Evolutionary conservation across 192 early-diverging fungal genomes (phyloP), one percentile per base, ranked within the genome.

Genomic region (Linnemannia elongata): DNA sequence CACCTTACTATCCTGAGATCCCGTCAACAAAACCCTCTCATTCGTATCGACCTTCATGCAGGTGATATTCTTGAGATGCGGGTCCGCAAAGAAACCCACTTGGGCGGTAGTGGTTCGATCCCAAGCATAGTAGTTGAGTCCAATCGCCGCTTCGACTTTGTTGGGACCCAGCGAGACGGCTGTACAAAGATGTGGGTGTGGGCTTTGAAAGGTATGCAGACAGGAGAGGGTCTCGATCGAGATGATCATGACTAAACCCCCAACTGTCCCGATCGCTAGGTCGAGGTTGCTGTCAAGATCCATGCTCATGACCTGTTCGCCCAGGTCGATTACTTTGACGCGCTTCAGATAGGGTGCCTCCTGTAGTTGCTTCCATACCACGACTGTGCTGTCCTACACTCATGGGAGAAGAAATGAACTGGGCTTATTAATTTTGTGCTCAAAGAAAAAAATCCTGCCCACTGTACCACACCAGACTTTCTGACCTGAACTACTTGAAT

Each of bases 241-340:
- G 18, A 87, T 75, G 45, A 81, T 75, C 47, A 81, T 87, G 79
- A 87, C 76, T 7, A 77, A 27, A 18, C 85, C 85, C 27, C 79
- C 81, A 22, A 87, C 70, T 0, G 85, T 66, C 9, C 79, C 85
- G 36, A 87, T 57, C 6, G 69, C 85, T 2, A 87, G 72, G 9
- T 87, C 71, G 72, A 87, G 47, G 17, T 81, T 47, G 18, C 35
- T 30, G 54, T 75, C 74, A 27, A 87, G 66, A 72, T 87, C 75
- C 80, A 87, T 78, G 41, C 79, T 49, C 76, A 77, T 78, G 39
- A 87, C 68, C 55, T 87, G 85, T 36, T 81, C 80, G 44, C 85
- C 85, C 35, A 87, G 63, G 54, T 87, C 85, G 2, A 87, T 63
- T 18, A 87, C 70, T 76, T 87, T 87, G 45, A 78, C 47, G 2